A percentile compares a stretch with the other conserved stretches of the same genome.
Evolutionary conservation across 495 filamentous ascomycete species (phyloP).

Genomic region (Aspergillus wentii): DNA sequence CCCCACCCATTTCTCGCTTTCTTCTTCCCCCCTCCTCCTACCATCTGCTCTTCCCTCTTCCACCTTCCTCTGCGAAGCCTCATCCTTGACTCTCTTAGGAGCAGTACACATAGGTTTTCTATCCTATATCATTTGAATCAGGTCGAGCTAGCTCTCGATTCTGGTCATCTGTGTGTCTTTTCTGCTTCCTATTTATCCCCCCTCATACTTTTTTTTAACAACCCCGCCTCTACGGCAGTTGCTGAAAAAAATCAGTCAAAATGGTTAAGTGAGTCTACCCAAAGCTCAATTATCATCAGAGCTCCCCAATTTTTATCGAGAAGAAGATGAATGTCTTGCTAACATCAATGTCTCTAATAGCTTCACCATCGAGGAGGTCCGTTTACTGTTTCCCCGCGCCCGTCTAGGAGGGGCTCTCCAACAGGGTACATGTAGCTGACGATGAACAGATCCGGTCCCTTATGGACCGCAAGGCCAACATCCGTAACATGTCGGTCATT

Average conservation of each 20-base stretch:
- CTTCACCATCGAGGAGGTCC: slow-evolving; percentile 97
- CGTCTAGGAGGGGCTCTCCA: neutral
- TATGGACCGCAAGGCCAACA: slow-evolving; percentile 98
- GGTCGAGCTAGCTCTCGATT: slow-evolving; percentile 47
- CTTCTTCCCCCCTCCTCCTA: slow-evolving; percentile 21
- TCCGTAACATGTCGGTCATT: slow-evolving; percentile 99
- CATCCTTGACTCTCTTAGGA: slow-evolving; percentile 29
- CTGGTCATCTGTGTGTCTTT: slow-evolving; percentile 41
- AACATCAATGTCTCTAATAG: slow-evolving; percentile 49
- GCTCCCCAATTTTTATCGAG: neutral
- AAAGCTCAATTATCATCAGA: neutral
- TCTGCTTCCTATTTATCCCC: slow-evolving; percentile 22
- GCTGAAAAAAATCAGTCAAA: slow-evolving; percentile 70
- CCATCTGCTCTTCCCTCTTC: slow-evolving; percentile 16
- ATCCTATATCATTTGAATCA: slow-evolving; percentile 28
- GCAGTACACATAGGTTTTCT: slow-evolving; percentile 42
- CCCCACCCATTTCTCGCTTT: neutral
- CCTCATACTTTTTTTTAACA: slow-evolving; percentile 16
- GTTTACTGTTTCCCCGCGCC: slow-evolving; percentile 6
- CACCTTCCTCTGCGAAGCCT: slow-evolving; percentile 22
- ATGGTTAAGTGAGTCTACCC: slow-evolving; percentile 95
- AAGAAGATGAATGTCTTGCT: slow-evolving; percentile 11
- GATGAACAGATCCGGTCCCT: slow-evolving; percentile 69
- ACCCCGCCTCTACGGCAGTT: slow-evolving; percentile 41
- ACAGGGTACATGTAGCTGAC: slow-evolving; percentile 7